Evolutionary conservation across 2,329 filamentous ascomycete species (phyloP), one percentile per base, ranked within the genome.

Genomic region (Xylaria multiplex): DNA sequence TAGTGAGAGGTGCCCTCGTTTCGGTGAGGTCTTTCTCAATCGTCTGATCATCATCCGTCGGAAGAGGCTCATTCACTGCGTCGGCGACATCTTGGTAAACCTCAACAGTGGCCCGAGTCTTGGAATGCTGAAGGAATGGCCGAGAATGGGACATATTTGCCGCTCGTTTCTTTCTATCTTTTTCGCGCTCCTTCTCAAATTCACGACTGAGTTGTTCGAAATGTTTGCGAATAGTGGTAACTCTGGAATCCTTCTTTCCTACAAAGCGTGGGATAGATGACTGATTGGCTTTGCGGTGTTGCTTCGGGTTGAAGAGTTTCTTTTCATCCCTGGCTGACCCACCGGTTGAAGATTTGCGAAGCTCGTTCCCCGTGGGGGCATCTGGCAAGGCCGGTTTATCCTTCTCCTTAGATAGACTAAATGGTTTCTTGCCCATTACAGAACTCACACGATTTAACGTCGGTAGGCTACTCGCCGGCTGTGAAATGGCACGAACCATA

Each of bases 121-220:
- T 94, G 46, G 93, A 93, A 70, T 96, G 88, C 22, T 96, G 95
- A 24, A 88, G 79, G 76, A 95, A 95, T 0, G 93, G 93, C 68
- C 94, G 88, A 14, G 93, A 92, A 77, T 87, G 84, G 24, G 88
- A 86, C 75, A 91, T 89, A 74, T 90, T 93, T 52, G 92, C 91
- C 30, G 93, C 92, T 65, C 93, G 85, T 77, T 93, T 91, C 73
- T 90, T 91, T 70, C 92, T 88, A 77, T 98, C 95, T 55, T 92
- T 90, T 71, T 96, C 87, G 50, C 96, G 88, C 79, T 99, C 95
- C 73, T 95, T 97, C 76, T 97, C 93, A 71, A 99, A 99, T 75
- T 99, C 96, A 27, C 94, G 90, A 72, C 93, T 97, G 63, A 99
- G 84, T 77, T 98, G 94, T 78, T 99, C 96, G 76, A 99, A 98